These are phyloP conservation scores for Nannizziopsis arthrosporioides DNA, from an alignment of 2,329 filamentous ascomycete species.

Conservation along the genomic window DNA sequence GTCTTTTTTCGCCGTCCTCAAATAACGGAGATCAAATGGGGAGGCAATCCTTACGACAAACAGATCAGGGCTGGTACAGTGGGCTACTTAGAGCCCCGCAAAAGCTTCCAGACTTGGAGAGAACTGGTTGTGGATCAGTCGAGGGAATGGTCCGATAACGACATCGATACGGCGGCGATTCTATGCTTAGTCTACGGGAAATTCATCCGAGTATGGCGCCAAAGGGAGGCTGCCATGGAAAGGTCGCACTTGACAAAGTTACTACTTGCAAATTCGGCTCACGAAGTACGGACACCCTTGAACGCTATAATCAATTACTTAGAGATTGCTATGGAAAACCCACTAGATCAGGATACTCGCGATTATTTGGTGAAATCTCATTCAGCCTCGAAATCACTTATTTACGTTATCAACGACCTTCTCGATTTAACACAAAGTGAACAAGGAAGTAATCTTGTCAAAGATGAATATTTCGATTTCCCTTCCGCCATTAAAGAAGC, in stretches of 20 bases:
- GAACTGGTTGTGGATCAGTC: conserved; percentile 2
- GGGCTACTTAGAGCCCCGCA: background rate
- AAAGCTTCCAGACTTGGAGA: conserved; percentile 6
- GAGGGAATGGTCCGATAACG: conserved; percentile 1
- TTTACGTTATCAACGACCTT: conserved; percentile 8
- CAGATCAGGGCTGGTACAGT: background rate
- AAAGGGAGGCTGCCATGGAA: conserved; percentile 5
- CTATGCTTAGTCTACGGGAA: conserved; percentile 6
- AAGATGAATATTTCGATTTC: conserved; percentile 6
- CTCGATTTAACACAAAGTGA: conserved; percentile 4
- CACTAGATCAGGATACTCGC: conserved; percentile 1
- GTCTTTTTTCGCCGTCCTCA: conserved; percentile 4
- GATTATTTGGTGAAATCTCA: conserved; percentile 4
- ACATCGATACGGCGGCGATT: conserved; percentile 2
- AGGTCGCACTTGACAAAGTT: conserved; percentile 5
- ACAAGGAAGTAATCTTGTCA: background rate
- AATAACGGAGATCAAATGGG: conserved; percentile 5
- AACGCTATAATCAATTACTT: conserved; percentile 8
- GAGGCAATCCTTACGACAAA: conserved; percentile 7
- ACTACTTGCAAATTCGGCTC: conserved; percentile 5
- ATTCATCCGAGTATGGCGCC: conserved; percentile 6
- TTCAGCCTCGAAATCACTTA: conserved; percentile 8
- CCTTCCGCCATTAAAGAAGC: background rate
- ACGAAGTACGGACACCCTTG: conserved; percentile 6
- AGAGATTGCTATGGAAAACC: conserved; percentile 5